Evolutionary conservation across 1,284 basidiomycete genomes (phyloP), one percentile per base, ranked within the genome.

Genomic region (Pseudozyma pruni): DNA sequence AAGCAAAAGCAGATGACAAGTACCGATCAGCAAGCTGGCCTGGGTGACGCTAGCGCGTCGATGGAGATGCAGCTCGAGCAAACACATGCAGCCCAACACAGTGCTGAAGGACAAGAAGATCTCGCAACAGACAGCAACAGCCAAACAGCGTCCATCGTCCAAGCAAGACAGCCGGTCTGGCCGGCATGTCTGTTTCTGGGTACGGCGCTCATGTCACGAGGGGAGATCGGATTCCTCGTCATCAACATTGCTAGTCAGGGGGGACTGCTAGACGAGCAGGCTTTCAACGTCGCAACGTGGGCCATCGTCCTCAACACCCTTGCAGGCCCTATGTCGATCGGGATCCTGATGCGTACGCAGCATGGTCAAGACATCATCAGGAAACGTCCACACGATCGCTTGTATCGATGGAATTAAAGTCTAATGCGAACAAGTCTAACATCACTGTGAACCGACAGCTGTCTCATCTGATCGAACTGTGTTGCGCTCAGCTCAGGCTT

Each of bases 151-250:
- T 32, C 42, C 11, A 22, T 20, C 3, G 2, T 9, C 4, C 19
- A 6, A 16, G 19, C 22, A n/a, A 46, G 17, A 25, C 33, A 31
- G 4, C 34, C 27, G 3, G 32, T 41, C 16, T 67, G 57, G 63
- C 53, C 66, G 23, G 50, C 79, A 8, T 58, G 80, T 0, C 52
- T 82, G 0, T 82, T 86, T 43, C 74, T 86, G 6, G 85, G 86
- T 5, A 58, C 84, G 8, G 85, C 86, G 0, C 86, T 87, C 81
- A 84, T 87, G 40, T 85, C 86, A 1, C 82, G 87, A 4, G 87
- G 87, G 4, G 86, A 87, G 73, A 87, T 87, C 32, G 86, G 86
- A 0, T 82, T 87, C 19, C 58, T 48, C 17, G 48, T 72, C 53
- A 51, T 72, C 29, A 72, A 67, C 45, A 47, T 69, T 27, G 58